phyloP scores from a whole-genome alignment of 176 grass and related monocot species.

The Thinopyrum elongatum region DNA sequence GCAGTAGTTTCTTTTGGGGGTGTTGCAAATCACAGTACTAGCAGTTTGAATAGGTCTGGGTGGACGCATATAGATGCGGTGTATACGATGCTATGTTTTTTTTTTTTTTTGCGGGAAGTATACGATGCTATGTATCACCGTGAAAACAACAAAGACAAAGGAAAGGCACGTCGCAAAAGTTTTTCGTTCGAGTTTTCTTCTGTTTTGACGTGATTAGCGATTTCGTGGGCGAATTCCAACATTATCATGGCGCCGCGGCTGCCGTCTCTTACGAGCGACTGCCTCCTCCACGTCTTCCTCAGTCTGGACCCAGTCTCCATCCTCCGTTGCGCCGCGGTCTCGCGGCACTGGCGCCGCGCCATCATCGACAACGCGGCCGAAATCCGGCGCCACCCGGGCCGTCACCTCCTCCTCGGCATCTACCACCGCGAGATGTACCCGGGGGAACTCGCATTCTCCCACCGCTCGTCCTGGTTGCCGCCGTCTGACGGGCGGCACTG shows the following conservation, averaged over 20 bases:
- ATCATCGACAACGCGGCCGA: not conserved
- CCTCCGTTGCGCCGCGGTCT: not conserved
- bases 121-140: no score
- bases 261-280: not conserved
- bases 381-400: not conserved
- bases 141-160: no score
- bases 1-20: no score
- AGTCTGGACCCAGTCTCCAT: not conserved
- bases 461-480: not conserved
- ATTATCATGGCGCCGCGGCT: not conserved
- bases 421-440: not conserved
- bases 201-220: no score
- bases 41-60: no score
- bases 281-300: slow-evolving; percentile 23
- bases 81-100: no score
- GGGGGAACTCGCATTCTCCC: not conserved
- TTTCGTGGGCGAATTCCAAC: no score
- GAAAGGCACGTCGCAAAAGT: no score
- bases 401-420: not conserved
- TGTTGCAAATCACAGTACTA: no score
- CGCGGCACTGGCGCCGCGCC: not conserved
- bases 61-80: no score
- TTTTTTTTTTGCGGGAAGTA: no score
- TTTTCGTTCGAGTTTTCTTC: no score
- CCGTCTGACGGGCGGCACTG: not conserved